phyloP scores from a whole-genome alignment of 2,329 filamentous ascomycete genomes.

The Ophiostoma australiae region DNA sequence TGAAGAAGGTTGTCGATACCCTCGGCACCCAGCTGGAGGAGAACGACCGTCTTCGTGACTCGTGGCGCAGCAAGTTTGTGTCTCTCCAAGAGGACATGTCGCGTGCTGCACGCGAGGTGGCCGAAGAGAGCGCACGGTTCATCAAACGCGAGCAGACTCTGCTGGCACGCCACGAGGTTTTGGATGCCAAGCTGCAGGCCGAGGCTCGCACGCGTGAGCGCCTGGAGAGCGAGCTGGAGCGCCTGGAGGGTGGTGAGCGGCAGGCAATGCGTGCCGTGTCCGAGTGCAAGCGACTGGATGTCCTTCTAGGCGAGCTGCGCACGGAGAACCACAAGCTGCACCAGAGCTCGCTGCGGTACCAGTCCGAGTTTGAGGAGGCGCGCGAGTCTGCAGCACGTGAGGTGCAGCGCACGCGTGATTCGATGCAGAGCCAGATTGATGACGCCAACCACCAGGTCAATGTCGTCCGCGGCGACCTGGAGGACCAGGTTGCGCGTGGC shows the following conservation, averaged over 20 bases:
- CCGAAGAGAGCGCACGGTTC: conserved; percentile 74
- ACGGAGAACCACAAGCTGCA: conserved; percentile 69
- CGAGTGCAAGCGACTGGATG: conserved; percentile 58
- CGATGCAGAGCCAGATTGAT: conserved; percentile 78
- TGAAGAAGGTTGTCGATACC: conserved; percentile 68
- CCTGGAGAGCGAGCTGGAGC: conserved; percentile 61
- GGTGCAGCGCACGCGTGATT: conserved; percentile 71
- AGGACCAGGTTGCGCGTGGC: conserved; percentile 68
- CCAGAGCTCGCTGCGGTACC: conserved; percentile 60
- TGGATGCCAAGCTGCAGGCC: conserved; percentile 70
- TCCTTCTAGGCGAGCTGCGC: conserved; percentile 51
- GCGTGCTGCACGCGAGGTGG: conserved; percentile 69
- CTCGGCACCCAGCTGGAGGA: conserved; percentile 77
- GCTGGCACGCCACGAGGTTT: conserved; percentile 71
- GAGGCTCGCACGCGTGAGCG: conserved; percentile 66
- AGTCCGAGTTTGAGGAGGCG: conserved; percentile 80
- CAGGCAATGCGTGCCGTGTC: conserved; percentile 59
- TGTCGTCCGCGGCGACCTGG: conserved; percentile 72
- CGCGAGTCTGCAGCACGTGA: conserved; percentile 74
- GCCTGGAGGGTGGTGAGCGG: conserved; percentile 59
- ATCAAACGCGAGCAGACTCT: conserved; percentile 74
- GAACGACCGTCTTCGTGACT: conserved; percentile 76
- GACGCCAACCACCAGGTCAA: conserved; percentile 81
- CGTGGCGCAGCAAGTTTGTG: conserved; percentile 78
- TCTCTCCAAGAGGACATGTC: conserved; percentile 84